Evolutionary conservation across 1,284 basidiomycete genomes (phyloP), one percentile per base, ranked within the genome.

Genomic region (Trametes sp.): DNA sequence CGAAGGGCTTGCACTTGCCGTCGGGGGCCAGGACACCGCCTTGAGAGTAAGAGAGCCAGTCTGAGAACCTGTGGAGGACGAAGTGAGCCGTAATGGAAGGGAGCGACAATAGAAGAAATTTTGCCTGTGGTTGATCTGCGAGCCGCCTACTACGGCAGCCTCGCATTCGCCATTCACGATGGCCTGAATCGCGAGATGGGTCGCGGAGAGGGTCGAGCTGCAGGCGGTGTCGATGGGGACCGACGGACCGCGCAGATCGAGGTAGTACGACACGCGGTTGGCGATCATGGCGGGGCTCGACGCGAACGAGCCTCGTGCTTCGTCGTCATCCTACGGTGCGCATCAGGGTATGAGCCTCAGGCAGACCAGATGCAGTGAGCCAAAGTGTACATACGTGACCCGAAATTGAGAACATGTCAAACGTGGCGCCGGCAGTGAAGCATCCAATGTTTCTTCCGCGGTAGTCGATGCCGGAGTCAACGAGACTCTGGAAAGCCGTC

Each of bases 221-320:
- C 84, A 85, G 4, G 81, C 84, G 0, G 83, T 84, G 66, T 85
- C 83, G 0, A 80, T 69, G 9, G 81, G 79, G 38, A 85, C 60
- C 5, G 84, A 84, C 19, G 83, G 84, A 9, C 80, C 79, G 3
- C 71, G 72, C 29, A 85, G 70, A 65, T 85, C 82, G 41, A 85
- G 76, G 48, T 80, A 78, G 61, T 82, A 82, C 13, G 84, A 83
- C 21, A 85, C 74, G 26, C 77, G 74, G 67, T 85, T 84, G 2
- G 83, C 81, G 16, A 81, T 69, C 70, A 79, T 79, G n/a, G 71
- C 69, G 10, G 78, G 77, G 19, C 70, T 64, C 9, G 70, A 73
- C 7, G 78, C 76, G 57, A 82, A 78, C 7, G 77, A 76, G 6
- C 78, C 79, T 29, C 68, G 62, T n/a, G 74, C 72, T 28, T 80